These are phyloP conservation scores for Calycina herbarum DNA, from an alignment of 2,329 filamentous ascomycete species.

Conservation along the genomic window DNA sequence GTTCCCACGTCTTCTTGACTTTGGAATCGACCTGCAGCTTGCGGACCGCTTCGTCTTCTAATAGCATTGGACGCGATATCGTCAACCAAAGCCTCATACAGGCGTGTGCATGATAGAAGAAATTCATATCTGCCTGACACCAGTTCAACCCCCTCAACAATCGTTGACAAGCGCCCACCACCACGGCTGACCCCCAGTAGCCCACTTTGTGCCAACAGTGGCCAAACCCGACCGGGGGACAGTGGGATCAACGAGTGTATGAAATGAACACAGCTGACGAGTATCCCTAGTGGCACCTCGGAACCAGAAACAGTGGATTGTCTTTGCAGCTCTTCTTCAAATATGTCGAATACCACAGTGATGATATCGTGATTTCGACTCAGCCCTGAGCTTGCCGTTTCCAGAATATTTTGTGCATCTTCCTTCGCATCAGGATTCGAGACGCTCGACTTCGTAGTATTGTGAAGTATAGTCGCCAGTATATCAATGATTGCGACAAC, in stretches of 20 bases:
- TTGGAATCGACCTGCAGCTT: conserved; percentile 48
- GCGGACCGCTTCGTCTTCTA: conserved; percentile 59
- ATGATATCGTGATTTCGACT: conserved; percentile 70
- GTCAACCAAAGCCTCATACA: conserved; percentile 75
- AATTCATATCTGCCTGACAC: conserved; percentile 75
- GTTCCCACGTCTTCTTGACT: conserved; percentile 58
- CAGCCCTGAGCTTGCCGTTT: conserved; percentile 57
- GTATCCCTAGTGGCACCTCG: conserved; percentile 58
- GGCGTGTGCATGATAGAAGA: conserved; percentile 67
- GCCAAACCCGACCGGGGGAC: conserved; percentile 86
- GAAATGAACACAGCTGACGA: conserved; percentile 75
- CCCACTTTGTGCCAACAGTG: conserved; percentile 78
- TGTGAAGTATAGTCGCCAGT: conserved; percentile 68
- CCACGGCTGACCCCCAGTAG: conserved; percentile 76
- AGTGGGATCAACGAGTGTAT: conserved; percentile 68
- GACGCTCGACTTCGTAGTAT: conserved; percentile 22
- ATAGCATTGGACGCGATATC: conserved; percentile 72
- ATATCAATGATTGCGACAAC: conserved; percentile 73
- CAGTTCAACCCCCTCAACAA: conserved; percentile 82
- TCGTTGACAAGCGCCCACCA: conserved; percentile 72
- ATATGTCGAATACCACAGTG: conserved; percentile 77
- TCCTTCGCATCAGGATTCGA: conserved; percentile 44
- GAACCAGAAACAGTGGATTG: conserved; percentile 42
- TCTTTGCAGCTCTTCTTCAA: conserved; percentile 65
- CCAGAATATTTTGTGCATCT: conserved; percentile 45